These are phyloP conservation scores for Phaeoacremonium minimum DNA, from an alignment of 2,329 filamentous ascomycete species.

Conservation along the genomic window DNA sequence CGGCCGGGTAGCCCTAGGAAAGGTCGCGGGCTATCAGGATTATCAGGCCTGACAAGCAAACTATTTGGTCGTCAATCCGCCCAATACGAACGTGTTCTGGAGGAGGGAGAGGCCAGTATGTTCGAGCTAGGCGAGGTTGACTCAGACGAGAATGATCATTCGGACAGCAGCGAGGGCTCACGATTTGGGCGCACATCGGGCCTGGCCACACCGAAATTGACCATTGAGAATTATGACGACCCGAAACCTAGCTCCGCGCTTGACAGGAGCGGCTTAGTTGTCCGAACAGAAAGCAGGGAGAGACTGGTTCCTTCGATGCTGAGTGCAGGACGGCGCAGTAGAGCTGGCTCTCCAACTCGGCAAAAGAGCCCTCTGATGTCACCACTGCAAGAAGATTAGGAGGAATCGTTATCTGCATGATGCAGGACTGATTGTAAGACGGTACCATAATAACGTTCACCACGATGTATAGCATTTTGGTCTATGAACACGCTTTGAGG, in stretches of 20 bases:
- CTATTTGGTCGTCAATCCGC: slow-evolving; percentile 56
- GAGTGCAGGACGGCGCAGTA: slow-evolving; percentile 52
- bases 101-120: slow-evolving; percentile 69
- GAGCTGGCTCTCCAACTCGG: slow-evolving; percentile 53
- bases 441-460: too few relatives aligned
- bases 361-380: slow-evolving; percentile 54
- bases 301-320: slow-evolving; percentile 58
- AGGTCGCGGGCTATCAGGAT: slow-evolving; percentile 40
- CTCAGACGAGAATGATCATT: slow-evolving; percentile 60
- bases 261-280: slow-evolving; percentile 68
- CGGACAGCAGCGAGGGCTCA: slow-evolving; percentile 55
- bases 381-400: slow-evolving; percentile 35
- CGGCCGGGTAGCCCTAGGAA: slow-evolving; percentile 43
- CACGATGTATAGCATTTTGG: too few relatives aligned
- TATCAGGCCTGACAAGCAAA: slow-evolving; percentile 52
- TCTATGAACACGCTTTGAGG: too few relatives aligned
- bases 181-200: slow-evolving; percentile 59
- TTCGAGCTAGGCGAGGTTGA: slow-evolving; percentile 73
- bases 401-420: too few relatives aligned
- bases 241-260: slow-evolving; percentile 38
- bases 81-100: slow-evolving; percentile 78
- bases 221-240: slow-evolving; percentile 47
- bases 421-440: too few relatives aligned
- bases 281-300: slow-evolving; percentile 83
- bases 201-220: slow-evolving; percentile 61